Conservation (phyloP, 2,329 filamentous ascomycete species). For the Ophiosphaerella korrae region DNA sequence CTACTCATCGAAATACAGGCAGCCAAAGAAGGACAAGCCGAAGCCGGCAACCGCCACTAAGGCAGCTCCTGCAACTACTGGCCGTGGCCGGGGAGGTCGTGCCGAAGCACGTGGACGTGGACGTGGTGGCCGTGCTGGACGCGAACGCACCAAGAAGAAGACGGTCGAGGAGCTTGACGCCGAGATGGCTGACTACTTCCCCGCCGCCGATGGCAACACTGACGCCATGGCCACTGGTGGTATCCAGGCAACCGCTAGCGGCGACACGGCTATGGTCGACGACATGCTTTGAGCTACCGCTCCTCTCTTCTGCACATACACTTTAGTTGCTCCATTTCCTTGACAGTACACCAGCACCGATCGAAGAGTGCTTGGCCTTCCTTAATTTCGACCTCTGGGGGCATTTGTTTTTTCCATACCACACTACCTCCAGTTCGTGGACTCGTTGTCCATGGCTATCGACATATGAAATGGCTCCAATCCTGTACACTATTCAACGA, state of each 20-base stretch:
- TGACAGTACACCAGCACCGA: constrained; percentile 12
- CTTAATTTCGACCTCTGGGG: constrained; percentile 21
- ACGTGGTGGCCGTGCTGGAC: constrained; percentile 51
- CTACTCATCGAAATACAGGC: constrained; percentile 49
- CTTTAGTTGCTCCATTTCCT: constrained; percentile 5
- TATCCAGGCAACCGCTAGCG: constrained; percentile 49
- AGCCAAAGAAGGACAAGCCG: constrained; percentile 63
- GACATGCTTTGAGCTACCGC: constrained; percentile 42
- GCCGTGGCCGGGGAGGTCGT: constrained; percentile 54
- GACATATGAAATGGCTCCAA: constrained; percentile 11
- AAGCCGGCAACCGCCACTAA: constrained; percentile 82
- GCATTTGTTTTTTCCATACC: constrained; percentile 13
- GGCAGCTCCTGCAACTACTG: constrained; percentile 55
- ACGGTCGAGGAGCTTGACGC: constrained; percentile 93
- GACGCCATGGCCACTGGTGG: constrained; percentile 54
- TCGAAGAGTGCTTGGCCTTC: constrained; percentile 13
- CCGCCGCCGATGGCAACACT: constrained; percentile 51
- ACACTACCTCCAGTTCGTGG: constrained; percentile 11
- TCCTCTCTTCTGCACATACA: background rate
- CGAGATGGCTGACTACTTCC: constrained; percentile 97
- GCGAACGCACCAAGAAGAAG: constrained; percentile 78
- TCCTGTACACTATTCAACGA: constrained; percentile 32
- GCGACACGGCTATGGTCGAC: constrained; percentile 48
- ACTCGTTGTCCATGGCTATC: constrained; percentile 13
- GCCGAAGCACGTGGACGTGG: constrained; percentile 52